Conservation (phyloP, 805 yeast species). For the Candida ulmi region DNA sequence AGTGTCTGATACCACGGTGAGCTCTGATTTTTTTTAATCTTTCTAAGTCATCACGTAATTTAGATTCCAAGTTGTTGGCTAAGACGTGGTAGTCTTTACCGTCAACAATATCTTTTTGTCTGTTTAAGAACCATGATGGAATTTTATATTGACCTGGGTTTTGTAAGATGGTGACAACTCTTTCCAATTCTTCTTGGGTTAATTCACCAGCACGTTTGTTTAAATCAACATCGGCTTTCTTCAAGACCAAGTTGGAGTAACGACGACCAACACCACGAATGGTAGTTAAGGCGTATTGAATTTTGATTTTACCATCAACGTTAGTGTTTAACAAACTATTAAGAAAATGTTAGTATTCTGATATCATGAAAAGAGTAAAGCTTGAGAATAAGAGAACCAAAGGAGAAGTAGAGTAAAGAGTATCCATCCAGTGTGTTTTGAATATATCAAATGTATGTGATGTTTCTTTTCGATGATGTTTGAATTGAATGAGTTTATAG, state of each 20-base stretch:
- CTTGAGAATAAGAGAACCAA: neutral
- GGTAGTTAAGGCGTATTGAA: conserved; percentile 99
- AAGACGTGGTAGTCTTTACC: conserved; percentile 99
- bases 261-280: conserved; percentile 99
- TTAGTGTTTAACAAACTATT: conserved; percentile 97
- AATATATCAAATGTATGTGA: no score
- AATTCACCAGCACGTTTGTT: conserved; percentile 99
- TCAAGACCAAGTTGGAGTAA: conserved; percentile 99
- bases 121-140: conserved; percentile 99
- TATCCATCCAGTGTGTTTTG: no score
- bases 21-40: conserved; percentile 99
- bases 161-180: conserved; percentile 99
- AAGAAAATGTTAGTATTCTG: conserved; percentile 30
- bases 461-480: no score
- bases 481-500: no score
- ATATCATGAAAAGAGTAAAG: neutral
- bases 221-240: conserved; percentile 99
- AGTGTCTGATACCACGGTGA: conserved; percentile 99
- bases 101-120: conserved; percentile 97
- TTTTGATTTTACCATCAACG: conserved; percentile 99
- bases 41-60: conserved; percentile 99
- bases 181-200: conserved; percentile 99
- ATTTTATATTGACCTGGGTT: conserved; percentile 99
- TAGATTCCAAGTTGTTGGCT: conserved; percentile 98
- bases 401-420: neutral